These are phyloP conservation scores for Phylloporus sp. DNA, from an alignment of 1,284 basidiomycete species.

Conservation along the genomic window DNA sequence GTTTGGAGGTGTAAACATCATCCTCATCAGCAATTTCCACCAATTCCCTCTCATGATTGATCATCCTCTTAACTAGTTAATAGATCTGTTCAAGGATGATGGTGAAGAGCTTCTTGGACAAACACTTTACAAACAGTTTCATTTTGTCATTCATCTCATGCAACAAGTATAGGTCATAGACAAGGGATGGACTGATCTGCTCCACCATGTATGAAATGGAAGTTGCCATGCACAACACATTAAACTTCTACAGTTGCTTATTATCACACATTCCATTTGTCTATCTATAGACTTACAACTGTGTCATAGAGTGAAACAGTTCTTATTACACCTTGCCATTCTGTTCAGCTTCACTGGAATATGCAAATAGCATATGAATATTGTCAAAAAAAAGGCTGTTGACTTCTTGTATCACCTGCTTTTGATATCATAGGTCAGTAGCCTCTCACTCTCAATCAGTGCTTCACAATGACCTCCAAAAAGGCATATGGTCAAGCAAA, in stretches of 20 bases:
- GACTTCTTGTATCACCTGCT: background rate
- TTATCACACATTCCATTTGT: background rate
- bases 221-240: too few species aligned
- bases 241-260: background rate
- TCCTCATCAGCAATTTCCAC: background rate
- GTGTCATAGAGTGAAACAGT: background rate
- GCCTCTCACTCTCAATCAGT: background rate
- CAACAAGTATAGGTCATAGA: background rate
- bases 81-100: background rate
- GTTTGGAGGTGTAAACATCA: background rate
- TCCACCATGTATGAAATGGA: too few species aligned
- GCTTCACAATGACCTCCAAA: background rate
- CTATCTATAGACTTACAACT: background rate
- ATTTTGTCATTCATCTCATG: background rate
- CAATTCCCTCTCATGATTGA: background rate
- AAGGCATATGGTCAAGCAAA: background rate
- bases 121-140: slow-evolving; percentile 30
- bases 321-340: background rate
- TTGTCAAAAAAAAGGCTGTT: background rate
- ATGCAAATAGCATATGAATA: background rate
- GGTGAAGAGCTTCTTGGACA: slow-evolving; percentile 26
- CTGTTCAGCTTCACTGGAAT: background rate
- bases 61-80: background rate
- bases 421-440: background rate
- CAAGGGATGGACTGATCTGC: too few species aligned